Evolutionary conservation across 768 basidiomycete genomes (phyloP), one percentile per base, ranked within the genome.

Genomic region (Gyrodon lividus): DNA sequence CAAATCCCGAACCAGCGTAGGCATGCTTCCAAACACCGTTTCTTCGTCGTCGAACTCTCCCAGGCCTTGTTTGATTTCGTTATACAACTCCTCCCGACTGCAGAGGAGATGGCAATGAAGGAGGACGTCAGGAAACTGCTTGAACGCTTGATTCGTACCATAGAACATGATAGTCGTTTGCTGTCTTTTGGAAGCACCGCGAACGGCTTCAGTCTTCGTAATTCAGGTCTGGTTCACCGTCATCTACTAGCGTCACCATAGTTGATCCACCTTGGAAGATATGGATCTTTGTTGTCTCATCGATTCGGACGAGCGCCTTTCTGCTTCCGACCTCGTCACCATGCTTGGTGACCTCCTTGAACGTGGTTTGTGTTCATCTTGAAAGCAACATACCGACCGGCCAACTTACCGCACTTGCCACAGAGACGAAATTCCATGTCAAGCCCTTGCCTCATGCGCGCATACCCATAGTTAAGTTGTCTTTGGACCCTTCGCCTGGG

Each of bases 211-310:
- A 94, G 92, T 67, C 81, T 98, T 62, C 81, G 93, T 59, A 97
- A 98, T 74, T 96, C 93, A 55, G 95, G 95, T 90, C 46, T 50
- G 76, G 59, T 20, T 30, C 54, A 48, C 54, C 50, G 48, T 37
- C 20, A 23, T 44, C 22, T 43, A 16, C 50, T 51, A 26, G 55
- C 48, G 19, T 41, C 28, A 26, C 14, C 40, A 30, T 13, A 28
- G 51, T 43, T 57, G 54, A 62, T 51, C 56, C 34, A 55, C 46
- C 41, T 12, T 23, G 8, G 38, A 63, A 98, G 96, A 99, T 72
- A 98, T 99, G 96, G 96, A 99, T 72, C 75, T 99, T 30, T 98
- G 95, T 68, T 98, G 94, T 71, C 79, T 99, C 66, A 92, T 97
- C 68, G 92, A 96, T 70, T 88, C 90, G 8, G 80, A 85, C 51